phyloP scores from a whole-genome alignment of 805 yeast genomes.

The Lachancea lanzarotensis region DNA sequence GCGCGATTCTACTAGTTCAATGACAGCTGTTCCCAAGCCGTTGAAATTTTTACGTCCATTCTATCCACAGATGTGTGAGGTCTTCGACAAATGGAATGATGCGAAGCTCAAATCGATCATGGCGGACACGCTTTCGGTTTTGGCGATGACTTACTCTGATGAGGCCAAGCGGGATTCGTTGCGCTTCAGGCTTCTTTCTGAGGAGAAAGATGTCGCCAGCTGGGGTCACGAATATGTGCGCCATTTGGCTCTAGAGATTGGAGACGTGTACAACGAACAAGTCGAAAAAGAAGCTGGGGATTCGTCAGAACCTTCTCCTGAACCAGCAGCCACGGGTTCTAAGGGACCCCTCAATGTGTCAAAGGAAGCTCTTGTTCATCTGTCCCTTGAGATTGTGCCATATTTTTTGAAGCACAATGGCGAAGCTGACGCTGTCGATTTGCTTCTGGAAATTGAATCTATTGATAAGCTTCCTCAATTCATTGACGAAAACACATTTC shows the following conservation, averaged over 20 bases:
- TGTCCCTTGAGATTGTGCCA: constrained; percentile 77
- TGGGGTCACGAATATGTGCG: constrained; percentile 99
- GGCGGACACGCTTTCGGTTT: constrained; percentile 85
- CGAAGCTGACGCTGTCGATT: constrained; percentile 96
- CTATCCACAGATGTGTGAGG: constrained; percentile 57
- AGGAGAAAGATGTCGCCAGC: constrained; percentile 53
- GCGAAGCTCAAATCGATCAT: constrained; percentile 45
- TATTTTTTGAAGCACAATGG: constrained; percentile 91
- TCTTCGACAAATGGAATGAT: constrained; percentile 63
- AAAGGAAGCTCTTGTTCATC: constrained; percentile 44
- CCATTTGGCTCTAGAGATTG: constrained; percentile 91
- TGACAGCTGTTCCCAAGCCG: constrained; percentile 99
- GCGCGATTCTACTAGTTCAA: constrained; percentile 90
- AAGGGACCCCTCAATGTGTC: constrained; percentile 11
- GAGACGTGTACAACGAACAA: constrained; percentile 68
- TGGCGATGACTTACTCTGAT: constrained; percentile 91
- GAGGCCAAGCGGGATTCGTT: constrained; percentile 73
- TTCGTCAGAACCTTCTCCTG: constrained; percentile 14
- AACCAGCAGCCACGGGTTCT: constrained; percentile 8
- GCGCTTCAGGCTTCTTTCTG: constrained; percentile 64
- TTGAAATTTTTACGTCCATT: constrained; percentile 89
- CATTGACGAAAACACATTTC: constrained; percentile 77
- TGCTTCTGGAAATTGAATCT: constrained; percentile 80
- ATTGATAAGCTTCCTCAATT: constrained; percentile 76
- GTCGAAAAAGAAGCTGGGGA: constrained; percentile 33